Base-by-base conservation (phyloP, 129 eudicot genomes). In the Silybum marianum region DNA sequence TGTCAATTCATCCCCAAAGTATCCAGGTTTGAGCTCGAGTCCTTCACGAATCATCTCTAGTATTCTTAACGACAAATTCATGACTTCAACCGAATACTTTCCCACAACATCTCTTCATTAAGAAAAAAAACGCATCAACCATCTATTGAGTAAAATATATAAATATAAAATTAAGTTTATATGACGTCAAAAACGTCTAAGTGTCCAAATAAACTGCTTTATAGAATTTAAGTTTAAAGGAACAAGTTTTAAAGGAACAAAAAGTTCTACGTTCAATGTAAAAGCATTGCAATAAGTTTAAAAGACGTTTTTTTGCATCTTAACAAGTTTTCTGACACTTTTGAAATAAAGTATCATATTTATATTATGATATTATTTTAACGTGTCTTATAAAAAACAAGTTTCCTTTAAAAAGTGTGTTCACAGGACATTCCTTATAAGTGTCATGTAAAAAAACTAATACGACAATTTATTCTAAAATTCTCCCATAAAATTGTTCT, bases 41-140 rank as follows among this genome's bases (percentile, higher is more conserved):
- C 94, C 97, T 80, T 89, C 76, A 42, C 76, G 30, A 39, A 88
- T 90, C 76, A 86, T 39, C 46, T 88, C 91, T 23, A 88, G 51
- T 23, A 90, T 86, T 69, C 75, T 83, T 73, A 34, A 75, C 22
- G 88, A 84, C 81, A 92, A 72, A 48, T 78, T 83, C 21, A 83
- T 78, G 22, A 85, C 65, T 74, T 81, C 88, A 19, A 48, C 72
- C 12, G 73, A 16, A 72, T 88, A 92, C n/a, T 78, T 67, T 7
- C 36, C 80, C 10, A 90, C 81, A 12, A 78, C 83, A n/a, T 86
- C 86, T 75, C 94, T 88, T 30, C 6, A 25, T 28, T 0, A 54
- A 75, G 18, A 42, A 48, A 67, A 2, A 30, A 32, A 63, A 26
- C 46, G 9, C 3, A 28, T 78, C 3, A 51, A 16, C 44, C 54